Evolutionary conservation across 805 yeast genomes (phyloP), one percentile per base, ranked within the genome.

Genomic region (Suhomyces xylopsoci): DNA sequence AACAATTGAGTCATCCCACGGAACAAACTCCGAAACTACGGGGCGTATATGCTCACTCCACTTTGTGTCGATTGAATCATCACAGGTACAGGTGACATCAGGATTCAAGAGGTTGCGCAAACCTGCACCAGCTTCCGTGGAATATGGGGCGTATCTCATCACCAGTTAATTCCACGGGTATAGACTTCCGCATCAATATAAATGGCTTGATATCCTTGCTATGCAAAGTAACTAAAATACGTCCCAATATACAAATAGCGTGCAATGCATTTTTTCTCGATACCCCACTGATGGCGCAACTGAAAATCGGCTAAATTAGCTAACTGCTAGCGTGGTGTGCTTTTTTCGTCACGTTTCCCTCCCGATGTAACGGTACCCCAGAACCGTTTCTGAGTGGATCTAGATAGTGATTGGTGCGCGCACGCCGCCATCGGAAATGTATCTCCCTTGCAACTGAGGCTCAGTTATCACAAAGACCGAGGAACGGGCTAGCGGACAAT

Each of bases 381-480:
- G 26, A 26, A 17, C 32, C 48, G 49, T 15, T 20, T 46, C 17
- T 46, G 41, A 46, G 28, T 46, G 49, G 49, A 46, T 34, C 49
- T 5, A 46, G 49, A 46, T 46, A 45, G 47, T 15, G 38, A 10
- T 8, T 3, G 34, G 36, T 12, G 8, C 2, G 45, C 30, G 30
- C 45, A 45, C 34, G 47, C 10, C 24, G 42, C 42, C 14, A 38
- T 26, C 47, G 47, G 47, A 45, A 15, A 17, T 45, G 22, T 17
- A 45, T 7, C 38, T 25, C 47, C 47, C 17, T 42, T 15, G 20
- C 20, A 7, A 17, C 24, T 38, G 22, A 38, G 42, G 42, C 42
- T 38, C 22, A 38, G 15, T 19, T 5, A 15, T 17, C 12, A 12
- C 17, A 19, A 38, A 10, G 42, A 19, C 42, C 42, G 42, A 38